These are phyloP conservation scores for Mollisiaceae sp. DNA, from an alignment of 2,329 filamentous ascomycete genomes.

Conservation along the genomic window DNA sequence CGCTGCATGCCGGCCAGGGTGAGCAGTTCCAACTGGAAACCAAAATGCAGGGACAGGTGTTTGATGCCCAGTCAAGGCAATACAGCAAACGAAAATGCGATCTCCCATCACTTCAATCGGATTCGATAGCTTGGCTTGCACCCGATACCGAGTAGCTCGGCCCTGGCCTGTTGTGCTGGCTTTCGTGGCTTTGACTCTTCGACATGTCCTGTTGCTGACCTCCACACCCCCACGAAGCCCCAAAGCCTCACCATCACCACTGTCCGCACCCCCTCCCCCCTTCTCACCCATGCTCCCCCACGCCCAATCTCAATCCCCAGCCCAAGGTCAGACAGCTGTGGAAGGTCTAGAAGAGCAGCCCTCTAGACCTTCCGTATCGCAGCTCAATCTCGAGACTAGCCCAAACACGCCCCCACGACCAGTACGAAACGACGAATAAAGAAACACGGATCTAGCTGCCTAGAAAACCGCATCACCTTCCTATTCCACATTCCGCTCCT, in stretches of 20 bases:
- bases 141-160: slow-evolving; percentile 9
- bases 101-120: background rate
- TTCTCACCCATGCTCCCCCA: background rate
- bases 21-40: background rate
- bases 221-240: slow-evolving; percentile 11
- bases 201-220: background rate
- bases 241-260: slow-evolving; percentile 10
- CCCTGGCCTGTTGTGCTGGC: slow-evolving; percentile 6
- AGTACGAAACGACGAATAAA: background rate
- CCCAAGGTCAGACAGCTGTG: background rate
- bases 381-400: background rate
- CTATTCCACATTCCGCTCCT: background rate
- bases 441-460: slow-evolving; percentile 2
- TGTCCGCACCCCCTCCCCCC: background rate
- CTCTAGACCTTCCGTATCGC: background rate
- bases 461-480: slow-evolving; percentile 1
- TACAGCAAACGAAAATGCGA: slow-evolving; percentile 6
- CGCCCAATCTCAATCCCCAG: background rate
- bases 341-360: slow-evolving; percentile 2
- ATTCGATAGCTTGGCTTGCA: slow-evolving; percentile 4
- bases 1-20: background rate
- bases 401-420: slow-evolving; percentile 8
- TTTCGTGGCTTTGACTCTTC: background rate
- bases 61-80: slow-evolving; percentile 5
- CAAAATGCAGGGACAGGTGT: slow-evolving; percentile 4